Evolutionary conservation across 257 asterid species (phyloP).

Genomic region (Solanum rostratum): DNA sequence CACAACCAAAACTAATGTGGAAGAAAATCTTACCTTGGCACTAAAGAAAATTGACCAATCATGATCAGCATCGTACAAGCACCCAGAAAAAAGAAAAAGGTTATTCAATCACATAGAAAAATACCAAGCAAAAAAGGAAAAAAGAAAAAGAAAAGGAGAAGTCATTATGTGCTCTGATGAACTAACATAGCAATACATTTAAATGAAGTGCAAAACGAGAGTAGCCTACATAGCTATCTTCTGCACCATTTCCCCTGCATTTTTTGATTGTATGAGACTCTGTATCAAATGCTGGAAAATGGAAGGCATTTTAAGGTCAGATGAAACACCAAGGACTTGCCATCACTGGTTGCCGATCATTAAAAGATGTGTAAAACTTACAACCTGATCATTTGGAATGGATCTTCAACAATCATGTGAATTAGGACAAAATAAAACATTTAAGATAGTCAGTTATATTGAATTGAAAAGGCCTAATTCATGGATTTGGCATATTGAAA

Average conservation of each 20-base stretch:
- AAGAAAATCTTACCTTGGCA: constrained; percentile 31
- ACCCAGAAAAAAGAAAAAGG: neutral
- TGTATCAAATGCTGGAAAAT: constrained; percentile 31
- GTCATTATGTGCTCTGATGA: neutral
- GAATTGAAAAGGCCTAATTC: neutral
- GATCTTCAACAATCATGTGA: constrained; percentile 27
- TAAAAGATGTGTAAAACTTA: neutral
- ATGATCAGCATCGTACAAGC: neutral
- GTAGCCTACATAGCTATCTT: constrained; percentile 36
- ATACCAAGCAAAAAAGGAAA: constrained; percentile 3
- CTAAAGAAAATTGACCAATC: constrained; percentile 23
- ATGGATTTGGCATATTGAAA: neutral
- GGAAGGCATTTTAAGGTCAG: neutral
- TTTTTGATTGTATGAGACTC: constrained; percentile 37
- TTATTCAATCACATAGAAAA: neutral
- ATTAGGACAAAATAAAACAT: neutral
- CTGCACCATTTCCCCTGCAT: constrained; percentile 45
- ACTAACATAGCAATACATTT: neutral
- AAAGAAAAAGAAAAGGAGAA: neutral
- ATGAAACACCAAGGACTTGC: neutral
- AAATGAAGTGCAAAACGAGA: neutral
- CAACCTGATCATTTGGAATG: constrained; percentile 35
- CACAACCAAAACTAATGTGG: neutral
- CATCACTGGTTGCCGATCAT: neutral
- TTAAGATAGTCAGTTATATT: neutral